These are phyloP conservation scores for Penicillium paradoxum DNA, from an alignment of 495 filamentous ascomycete species.

Conservation along the genomic window DNA sequence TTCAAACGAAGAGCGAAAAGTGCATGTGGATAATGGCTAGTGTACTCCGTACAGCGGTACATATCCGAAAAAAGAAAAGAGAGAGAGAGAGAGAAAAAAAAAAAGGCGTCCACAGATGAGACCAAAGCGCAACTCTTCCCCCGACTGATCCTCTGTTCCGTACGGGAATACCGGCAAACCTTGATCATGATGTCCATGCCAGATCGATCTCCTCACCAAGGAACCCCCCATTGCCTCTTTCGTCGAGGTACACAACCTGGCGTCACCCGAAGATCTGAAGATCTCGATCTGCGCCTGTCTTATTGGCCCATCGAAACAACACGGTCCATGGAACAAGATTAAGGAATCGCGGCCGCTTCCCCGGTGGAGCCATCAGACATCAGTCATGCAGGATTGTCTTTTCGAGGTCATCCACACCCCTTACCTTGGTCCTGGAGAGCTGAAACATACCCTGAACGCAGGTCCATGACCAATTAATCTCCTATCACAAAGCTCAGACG, in stretches of 20 bases:
- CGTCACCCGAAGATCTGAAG: neutral
- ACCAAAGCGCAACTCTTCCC: neutral
- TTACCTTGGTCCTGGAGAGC: constrained; percentile 12
- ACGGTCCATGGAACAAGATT: constrained; percentile 17
- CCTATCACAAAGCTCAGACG: constrained; percentile 1
- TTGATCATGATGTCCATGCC: neutral
- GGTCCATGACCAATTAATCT: constrained; percentile 3
- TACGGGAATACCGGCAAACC: neutral
- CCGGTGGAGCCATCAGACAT: neutral
- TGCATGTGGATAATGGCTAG: neutral
- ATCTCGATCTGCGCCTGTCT: neutral
- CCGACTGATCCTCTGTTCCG: too few relatives aligned
- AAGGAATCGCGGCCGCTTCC: constrained; percentile 15
- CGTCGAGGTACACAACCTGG: neutral
- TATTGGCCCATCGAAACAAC: constrained; percentile 19
- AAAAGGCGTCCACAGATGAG: too few relatives aligned
- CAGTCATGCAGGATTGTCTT: neutral
- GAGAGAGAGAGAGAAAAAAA: neutral
- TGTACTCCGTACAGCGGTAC: neutral
- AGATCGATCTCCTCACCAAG: neutral
- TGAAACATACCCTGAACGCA: constrained; percentile 16
- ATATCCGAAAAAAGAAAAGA: neutral
- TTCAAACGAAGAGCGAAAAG: neutral
- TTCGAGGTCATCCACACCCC: constrained; percentile 8
- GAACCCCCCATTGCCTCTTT: neutral